Base-by-base conservation (phyloP, 331 rosid genomes). In the Quercus lobata region DNA sequence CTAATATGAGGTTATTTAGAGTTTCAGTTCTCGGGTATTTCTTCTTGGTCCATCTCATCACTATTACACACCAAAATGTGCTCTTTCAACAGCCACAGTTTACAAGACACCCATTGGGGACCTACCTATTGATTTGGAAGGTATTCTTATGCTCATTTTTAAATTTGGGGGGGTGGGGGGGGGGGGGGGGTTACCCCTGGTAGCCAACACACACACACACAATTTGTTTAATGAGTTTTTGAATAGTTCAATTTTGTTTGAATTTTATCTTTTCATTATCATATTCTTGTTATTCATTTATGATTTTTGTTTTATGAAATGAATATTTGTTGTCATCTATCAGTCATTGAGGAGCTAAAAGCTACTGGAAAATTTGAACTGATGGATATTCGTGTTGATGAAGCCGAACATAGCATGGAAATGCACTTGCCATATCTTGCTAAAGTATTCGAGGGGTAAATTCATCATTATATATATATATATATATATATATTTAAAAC, bases 341-440 rank as follows among this genome's bases (percentile, higher is more conserved):
- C 89, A 96, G 99, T 93, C 58, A 90, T 74, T 24, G 92, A 92
- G 89, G 89, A 92, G 83, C 95, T 96, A 78, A 96, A 90, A 84
- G 97, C 99, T 9, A 89, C 94, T 0, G 98, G 95, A 57, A 87
- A 89, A 69, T 93, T 96, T 80, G 99, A 90, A 65, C 72, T 62
- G 79, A 96, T 96, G 99, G 88, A 87, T 85, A 90, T 93, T 74
- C 88, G 69, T 12, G 76, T 89, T 66, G 99, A 96, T 81, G 99
- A 96, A 87, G 98, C 96, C 80, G 99, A 93, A 84, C 99, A 96
- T 80, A 96, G 98, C 92, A 93, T 93, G 99, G 99, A 96, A 88
- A 96, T 96, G 98, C 99, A 96, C 81, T 84, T 96, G 84, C 99
- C 99, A 25, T 96, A 93, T 89, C 92, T 96, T 79, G 98, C 92